phyloP scores from a whole-genome alignment of 257 asterid genomes.

The Solanum tarapatanum region DNA sequence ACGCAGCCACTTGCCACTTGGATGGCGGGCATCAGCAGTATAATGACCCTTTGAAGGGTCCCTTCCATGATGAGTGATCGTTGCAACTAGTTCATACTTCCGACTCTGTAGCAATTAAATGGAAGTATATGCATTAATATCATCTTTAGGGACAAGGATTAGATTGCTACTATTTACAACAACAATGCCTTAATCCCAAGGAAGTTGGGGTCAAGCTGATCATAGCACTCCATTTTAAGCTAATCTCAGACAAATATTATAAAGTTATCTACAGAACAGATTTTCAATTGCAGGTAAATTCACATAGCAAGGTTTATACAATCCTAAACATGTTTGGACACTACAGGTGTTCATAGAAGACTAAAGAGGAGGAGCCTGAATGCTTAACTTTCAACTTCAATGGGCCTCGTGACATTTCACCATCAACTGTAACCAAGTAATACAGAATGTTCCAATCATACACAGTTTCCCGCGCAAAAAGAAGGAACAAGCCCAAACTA shows the following conservation, averaged over 20 bases:
- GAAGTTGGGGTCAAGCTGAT: background rate
- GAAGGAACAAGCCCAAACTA: background rate
- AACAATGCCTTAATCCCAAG: background rate
- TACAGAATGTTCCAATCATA: background rate
- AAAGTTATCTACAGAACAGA: background rate
- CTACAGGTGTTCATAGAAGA: background rate
- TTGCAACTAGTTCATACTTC: slow-evolving; percentile 63
- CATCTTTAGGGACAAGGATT: background rate
- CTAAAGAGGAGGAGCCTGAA: background rate
- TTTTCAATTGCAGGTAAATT: background rate
- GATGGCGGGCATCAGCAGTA: slow-evolving; percentile 76
- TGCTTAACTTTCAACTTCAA: background rate
- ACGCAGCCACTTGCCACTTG: slow-evolving; percentile 69
- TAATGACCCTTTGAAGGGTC: slow-evolving; percentile 78
- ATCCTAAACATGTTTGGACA: background rate
- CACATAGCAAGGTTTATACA: background rate
- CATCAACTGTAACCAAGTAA: background rate
- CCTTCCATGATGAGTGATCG: slow-evolving; percentile 71
- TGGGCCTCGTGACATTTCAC: background rate
- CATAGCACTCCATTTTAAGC: background rate
- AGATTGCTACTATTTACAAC: background rate
- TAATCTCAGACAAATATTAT: background rate
- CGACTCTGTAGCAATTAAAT: slow-evolving; percentile 26
- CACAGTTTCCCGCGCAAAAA: background rate
- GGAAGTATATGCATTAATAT: background rate